Percentiles rank a stretch among this genome's conserved stretches.
These are phyloP conservation scores for Ustilago tritici DNA, from an alignment of 1,284 basidiomycete genomes.

Conservation along the genomic window DNA sequence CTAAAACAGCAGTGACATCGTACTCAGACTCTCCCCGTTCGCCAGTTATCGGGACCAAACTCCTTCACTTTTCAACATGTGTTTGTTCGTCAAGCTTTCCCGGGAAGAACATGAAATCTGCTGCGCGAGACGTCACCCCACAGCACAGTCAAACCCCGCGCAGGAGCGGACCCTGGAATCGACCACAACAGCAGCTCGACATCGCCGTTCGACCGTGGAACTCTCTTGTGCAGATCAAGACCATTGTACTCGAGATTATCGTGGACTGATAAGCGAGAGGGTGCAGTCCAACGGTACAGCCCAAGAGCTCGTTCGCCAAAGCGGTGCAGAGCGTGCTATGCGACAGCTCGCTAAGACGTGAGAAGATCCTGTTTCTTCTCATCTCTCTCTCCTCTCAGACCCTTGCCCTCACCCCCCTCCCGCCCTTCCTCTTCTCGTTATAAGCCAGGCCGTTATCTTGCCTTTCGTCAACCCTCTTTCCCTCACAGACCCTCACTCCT, in stretches of 20 bases:
- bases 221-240: not conserved
- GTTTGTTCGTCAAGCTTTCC: not conserved
- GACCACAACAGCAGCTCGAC: not conserved
- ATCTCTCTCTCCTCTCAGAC: not conserved
- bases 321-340: not conserved
- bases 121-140: conserved; percentile 26
- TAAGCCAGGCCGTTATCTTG: not conserved
- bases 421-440: not conserved
- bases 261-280: not conserved
- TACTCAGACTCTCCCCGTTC: no score
- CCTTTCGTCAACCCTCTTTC: not conserved
- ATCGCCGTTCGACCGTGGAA: not conserved
- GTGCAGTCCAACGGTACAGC: not conserved
- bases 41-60: no score
- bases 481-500: not conserved
- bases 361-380: not conserved
- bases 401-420: not conserved
- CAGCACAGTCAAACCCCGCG: conserved; percentile 19
- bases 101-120: not conserved
- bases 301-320: not conserved
- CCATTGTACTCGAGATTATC: not conserved
- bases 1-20: no score
- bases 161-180: conserved; percentile 17
- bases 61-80: no score
- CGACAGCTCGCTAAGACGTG: not conserved